phyloP scores from a whole-genome alignment of 371 early-diverging fungal genomes.

The Rhizopus delemar region DNA sequence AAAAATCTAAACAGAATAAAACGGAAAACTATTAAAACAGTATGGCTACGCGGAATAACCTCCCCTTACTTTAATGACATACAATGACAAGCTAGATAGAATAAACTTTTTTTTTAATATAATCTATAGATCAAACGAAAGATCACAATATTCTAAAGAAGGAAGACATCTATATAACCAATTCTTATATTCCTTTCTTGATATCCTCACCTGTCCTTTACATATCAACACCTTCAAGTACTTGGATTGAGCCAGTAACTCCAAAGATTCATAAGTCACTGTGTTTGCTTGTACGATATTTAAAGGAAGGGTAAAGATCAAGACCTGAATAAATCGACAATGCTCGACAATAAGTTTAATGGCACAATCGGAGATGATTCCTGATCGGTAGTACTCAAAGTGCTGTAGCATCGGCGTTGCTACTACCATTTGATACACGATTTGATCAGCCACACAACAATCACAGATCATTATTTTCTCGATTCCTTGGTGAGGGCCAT shows the following conservation, averaged over 20 bases:
- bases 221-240: slow-evolving; percentile 17
- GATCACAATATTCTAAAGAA: slow-evolving; percentile 8
- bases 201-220: slow-evolving; percentile 22
- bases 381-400: slow-evolving; percentile 11
- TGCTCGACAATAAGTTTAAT: slow-evolving; percentile 13
- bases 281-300: slow-evolving; percentile 24
- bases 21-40: too few relatives aligned
- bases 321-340: slow-evolving; percentile 16
- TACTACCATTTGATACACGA: not conserved
- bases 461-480: slow-evolving; percentile 4
- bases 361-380: slow-evolving; percentile 19
- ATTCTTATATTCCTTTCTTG: slow-evolving; percentile 2
- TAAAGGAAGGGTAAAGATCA: slow-evolving; percentile 17
- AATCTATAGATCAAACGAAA: slow-evolving; percentile 9
- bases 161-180: slow-evolving; percentile 5
- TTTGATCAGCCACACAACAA: slow-evolving; percentile 2
- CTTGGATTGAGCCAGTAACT: slow-evolving; percentile 8
- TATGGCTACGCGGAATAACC: too few relatives aligned
- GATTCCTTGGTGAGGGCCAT: not conserved
- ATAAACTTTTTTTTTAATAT: too few relatives aligned
- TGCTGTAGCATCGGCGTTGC: not conserved
- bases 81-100: too few relatives aligned
- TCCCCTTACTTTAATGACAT: too few relatives aligned
- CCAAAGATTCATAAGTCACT: slow-evolving; percentile 14
- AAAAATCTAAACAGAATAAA: too few relatives aligned